A percentile compares a stretch with the other conserved stretches of the same genome.
phyloP scores from a whole-genome alignment of 129 eudicot species.

The Ambrosia trifida region DNA sequence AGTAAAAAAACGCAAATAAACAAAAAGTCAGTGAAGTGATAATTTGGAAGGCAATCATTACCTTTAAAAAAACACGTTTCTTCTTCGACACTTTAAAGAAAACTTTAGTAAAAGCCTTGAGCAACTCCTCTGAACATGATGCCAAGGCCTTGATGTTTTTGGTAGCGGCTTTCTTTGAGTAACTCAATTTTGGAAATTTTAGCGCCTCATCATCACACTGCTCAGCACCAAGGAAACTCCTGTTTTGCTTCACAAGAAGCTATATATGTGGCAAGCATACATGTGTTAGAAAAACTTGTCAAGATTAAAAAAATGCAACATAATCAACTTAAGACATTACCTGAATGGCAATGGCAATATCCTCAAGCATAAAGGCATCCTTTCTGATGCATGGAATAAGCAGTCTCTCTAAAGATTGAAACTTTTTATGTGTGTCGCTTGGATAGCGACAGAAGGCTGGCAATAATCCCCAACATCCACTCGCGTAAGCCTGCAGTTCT shows the following conservation, averaged over 20 bases:
- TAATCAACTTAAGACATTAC: conserved; percentile 30
- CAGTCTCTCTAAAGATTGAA: conserved; percentile 50
- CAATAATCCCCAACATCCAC: conserved; percentile 72
- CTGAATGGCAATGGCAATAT: conserved; percentile 65
- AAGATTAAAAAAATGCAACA: conserved; percentile 11
- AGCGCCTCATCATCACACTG: conserved; percentile 39
- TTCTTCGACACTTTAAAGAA: conserved; percentile 48
- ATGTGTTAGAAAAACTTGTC: conserved; percentile 4
- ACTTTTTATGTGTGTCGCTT: conserved; percentile 51
- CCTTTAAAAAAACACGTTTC: conserved; percentile 62
- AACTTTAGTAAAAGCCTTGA: conserved; percentile 51
- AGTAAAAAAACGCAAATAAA: background rate
- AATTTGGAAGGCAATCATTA: conserved; percentile 22
- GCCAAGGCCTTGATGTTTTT: conserved; percentile 63
- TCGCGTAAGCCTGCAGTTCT: conserved; percentile 82
- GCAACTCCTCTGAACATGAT: conserved; percentile 63
- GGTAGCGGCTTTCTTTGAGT: conserved; percentile 55
- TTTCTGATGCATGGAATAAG: conserved; percentile 56
- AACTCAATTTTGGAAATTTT: conserved; percentile 33
- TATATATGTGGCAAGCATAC: conserved; percentile 18
- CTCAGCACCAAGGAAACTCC: conserved; percentile 34
- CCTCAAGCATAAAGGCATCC: conserved; percentile 67
- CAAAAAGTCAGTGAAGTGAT: conserved; percentile 6
- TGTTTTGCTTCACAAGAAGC: conserved; percentile 84
- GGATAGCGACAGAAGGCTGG: conserved; percentile 82